phyloP scores from a whole-genome alignment of 164 flowering plant genomes.

The Vitis rupestris region DNA sequence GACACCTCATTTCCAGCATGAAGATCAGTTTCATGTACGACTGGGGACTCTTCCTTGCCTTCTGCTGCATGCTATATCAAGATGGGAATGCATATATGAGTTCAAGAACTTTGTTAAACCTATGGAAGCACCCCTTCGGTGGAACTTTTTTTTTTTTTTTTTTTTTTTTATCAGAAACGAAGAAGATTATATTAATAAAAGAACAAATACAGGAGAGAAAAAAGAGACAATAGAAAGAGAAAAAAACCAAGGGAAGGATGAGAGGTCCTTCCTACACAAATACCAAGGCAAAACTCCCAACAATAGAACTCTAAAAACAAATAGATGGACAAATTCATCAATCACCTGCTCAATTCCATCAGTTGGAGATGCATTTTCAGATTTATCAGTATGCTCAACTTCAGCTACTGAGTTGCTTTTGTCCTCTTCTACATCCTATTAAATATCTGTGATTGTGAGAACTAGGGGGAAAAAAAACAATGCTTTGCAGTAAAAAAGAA shows the following conservation, averaged over 20 bases:
- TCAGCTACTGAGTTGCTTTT: conserved; percentile 25
- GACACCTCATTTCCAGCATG: conserved; percentile 26
- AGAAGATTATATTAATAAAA: too few relatives aligned
- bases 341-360: conserved; percentile 29
- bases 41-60: conserved; percentile 26
- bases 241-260: too few relatives aligned
- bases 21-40: conserved; percentile 28
- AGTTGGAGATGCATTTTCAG: conserved; percentile 19
- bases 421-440: conserved; percentile 34
- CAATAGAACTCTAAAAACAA: too few relatives aligned
- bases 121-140: conserved; percentile 2
- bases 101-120: not conserved
- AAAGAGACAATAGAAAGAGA: too few relatives aligned
- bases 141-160: too few relatives aligned
- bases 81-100: conserved; percentile 1
- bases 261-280: too few relatives aligned
- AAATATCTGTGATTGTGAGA: conserved; percentile 14
- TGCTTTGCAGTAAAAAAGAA: too few relatives aligned
- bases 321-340: not conserved
- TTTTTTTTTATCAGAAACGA: too few relatives aligned
- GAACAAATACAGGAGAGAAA: too few relatives aligned
- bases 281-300: too few relatives aligned
- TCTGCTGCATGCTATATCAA: conserved; percentile 29
- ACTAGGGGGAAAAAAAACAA: not conserved
- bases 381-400: conserved; percentile 25